Evolutionary conservation across 2,329 filamentous ascomycete genomes (phyloP).

Genomic region (Chrysoporthe deuterocubensis): DNA sequence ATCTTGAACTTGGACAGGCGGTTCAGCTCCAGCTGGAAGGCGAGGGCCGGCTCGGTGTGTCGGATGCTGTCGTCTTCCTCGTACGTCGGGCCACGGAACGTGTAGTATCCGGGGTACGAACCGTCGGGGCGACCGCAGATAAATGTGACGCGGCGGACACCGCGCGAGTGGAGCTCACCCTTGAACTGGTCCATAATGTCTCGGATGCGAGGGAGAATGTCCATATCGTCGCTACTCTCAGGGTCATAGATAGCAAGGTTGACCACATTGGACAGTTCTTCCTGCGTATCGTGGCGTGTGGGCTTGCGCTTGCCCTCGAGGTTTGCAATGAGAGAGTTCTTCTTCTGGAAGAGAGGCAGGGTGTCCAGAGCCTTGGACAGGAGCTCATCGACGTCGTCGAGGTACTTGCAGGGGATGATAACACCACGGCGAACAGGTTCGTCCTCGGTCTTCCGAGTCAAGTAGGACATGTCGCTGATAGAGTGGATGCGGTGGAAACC

Average conservation of each 20-base stretch:
- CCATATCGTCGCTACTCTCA: constrained; percentile 80
- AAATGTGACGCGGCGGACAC: constrained; percentile 90
- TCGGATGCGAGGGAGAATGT: constrained; percentile 76
- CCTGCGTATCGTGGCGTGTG: constrained; percentile 60
- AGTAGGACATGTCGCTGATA: constrained; percentile 94
- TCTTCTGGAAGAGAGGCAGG: constrained; percentile 62
- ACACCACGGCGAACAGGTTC: constrained; percentile 91
- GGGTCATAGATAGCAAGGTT: constrained; percentile 91
- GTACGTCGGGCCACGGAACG: constrained; percentile 91
- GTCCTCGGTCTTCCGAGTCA: constrained; percentile 71
- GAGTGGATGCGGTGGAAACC: constrained; percentile 85
- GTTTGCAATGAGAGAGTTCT: constrained; percentile 69
- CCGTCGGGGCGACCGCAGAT: constrained; percentile 95
- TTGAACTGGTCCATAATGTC: constrained; percentile 79
- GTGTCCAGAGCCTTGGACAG: constrained; percentile 83
- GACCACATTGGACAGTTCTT: constrained; percentile 87
- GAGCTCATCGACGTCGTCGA: constrained; percentile 91
- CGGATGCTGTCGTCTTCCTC: constrained; percentile 93
- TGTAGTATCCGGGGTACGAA: constrained; percentile 95
- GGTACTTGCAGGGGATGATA: constrained; percentile 88
- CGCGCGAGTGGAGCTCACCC: constrained; percentile 78
- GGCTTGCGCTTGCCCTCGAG: constrained; percentile 74
- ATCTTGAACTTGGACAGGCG: constrained; percentile 97
- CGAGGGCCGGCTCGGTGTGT: constrained; percentile 93
- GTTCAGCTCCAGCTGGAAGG: constrained; percentile 96